Conservation (phyloP, 2,329 filamentous ascomycete genomes). For the Penicillium sp. region DNA sequence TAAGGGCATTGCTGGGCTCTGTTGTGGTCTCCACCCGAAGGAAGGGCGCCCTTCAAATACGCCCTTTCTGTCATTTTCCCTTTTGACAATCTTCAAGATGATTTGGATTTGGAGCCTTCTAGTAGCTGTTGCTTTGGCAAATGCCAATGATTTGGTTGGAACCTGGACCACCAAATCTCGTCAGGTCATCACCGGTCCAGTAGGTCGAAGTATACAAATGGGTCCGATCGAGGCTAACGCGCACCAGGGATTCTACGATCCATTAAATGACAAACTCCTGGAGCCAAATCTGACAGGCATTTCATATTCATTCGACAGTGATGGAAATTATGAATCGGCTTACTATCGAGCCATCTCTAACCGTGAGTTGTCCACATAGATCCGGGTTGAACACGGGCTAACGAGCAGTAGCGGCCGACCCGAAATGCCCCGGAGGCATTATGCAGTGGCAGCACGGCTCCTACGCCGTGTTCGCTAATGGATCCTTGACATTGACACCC, state of each 20-base stretch:
- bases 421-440: constrained; percentile 64
- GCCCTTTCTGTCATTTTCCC: constrained; percentile 10
- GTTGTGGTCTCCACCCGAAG: constrained; percentile 24
- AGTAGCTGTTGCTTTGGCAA: constrained; percentile 40
- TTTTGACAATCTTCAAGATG: constrained; percentile 23
- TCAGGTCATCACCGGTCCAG: constrained; percentile 68
- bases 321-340: constrained; percentile 69
- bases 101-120: constrained; percentile 41
- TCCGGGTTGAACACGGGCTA: not conserved
- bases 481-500: constrained; percentile 61
- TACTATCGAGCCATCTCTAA: constrained; percentile 71
- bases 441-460: constrained; percentile 75
- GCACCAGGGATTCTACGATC: constrained; percentile 68
- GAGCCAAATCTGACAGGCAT: constrained; percentile 69
- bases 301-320: constrained; percentile 71
- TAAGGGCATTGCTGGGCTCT: constrained; percentile 21
- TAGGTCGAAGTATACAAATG: constrained; percentile 41
- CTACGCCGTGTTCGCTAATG: constrained; percentile 59
- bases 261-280: constrained; percentile 64
- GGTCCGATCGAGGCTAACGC: constrained; percentile 11
- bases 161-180: constrained; percentile 74
- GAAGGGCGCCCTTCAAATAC: constrained; percentile 19
- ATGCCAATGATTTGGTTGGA: constrained; percentile 59
- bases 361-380: constrained; percentile 52
- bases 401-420: constrained; percentile 53